A percentile compares a stretch with the other conserved stretches of the same genome.
Evolutionary conservation across 768 basidiomycete genomes (phyloP).

Genomic region (Paxillus ammoniavirescens): DNA sequence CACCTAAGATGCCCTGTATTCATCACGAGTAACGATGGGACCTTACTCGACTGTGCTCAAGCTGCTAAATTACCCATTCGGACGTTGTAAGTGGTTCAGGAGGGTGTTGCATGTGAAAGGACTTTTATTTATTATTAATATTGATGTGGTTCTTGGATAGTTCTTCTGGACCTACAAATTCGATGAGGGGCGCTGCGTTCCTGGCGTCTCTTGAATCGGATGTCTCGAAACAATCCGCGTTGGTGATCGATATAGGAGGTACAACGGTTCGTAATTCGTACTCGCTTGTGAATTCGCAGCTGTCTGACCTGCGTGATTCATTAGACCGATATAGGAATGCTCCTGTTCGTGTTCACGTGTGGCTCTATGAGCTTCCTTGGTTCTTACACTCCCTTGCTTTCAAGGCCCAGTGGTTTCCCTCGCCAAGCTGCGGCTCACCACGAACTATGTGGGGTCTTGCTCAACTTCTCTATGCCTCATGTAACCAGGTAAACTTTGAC

Average conservation of each 20-base stretch:
- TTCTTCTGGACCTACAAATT: constrained; percentile 62
- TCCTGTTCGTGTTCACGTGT: constrained; percentile 35
- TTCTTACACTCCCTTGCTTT: constrained; percentile 12
- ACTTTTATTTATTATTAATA: not conserved
- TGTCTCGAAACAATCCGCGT: constrained; percentile 35
- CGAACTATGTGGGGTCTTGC: constrained; percentile 57
- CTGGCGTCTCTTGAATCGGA: constrained; percentile 43
- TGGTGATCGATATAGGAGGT: constrained; percentile 65
- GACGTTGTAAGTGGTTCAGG: constrained; percentile 43
- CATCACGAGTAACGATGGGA: constrained; percentile 62
- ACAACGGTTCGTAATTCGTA: constrained; percentile 42
- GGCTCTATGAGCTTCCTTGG: not conserved
- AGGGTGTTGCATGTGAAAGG: constrained; percentile 9
- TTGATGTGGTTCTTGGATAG: constrained; percentile 10
- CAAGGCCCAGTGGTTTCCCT: constrained; percentile 54
- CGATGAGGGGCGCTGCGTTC: constrained; percentile 67
- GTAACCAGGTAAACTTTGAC: constrained; percentile 34
- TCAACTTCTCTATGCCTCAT: constrained; percentile 63
- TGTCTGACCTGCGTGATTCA: constrained; percentile 11
- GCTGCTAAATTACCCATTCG: constrained; percentile 60
- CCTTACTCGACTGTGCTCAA: constrained; percentile 45
- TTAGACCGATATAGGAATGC: constrained; percentile 58
- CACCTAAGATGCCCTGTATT: constrained; percentile 49
- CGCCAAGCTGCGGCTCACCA: constrained; percentile 61
- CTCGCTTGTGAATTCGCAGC: constrained; percentile 6